These are phyloP conservation scores for Rhodotorula sp. DNA, from an alignment of 1,284 basidiomycete species.

Conservation along the genomic window DNA sequence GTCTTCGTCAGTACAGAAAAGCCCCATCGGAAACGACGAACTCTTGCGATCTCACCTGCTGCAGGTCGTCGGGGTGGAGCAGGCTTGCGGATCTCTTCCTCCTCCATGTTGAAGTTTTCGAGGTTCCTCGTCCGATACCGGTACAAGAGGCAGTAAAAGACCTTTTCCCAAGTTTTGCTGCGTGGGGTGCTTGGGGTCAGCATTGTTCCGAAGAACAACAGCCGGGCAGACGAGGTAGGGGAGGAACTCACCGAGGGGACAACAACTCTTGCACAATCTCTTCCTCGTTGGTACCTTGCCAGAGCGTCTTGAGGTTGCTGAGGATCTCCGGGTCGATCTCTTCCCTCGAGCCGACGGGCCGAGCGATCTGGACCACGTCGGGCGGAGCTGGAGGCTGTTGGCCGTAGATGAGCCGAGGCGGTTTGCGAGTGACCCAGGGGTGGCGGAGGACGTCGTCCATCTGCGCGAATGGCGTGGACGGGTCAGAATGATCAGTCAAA, in stretches of 20 bases:
- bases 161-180: slow-evolving; percentile 85
- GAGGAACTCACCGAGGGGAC: slow-evolving; percentile 50
- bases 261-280: slow-evolving; percentile 68
- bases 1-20: background rate
- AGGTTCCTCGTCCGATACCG: slow-evolving; percentile 71
- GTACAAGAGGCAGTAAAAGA: slow-evolving; percentile 79
- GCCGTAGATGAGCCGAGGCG: slow-evolving; percentile 56
- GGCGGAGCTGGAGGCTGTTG: slow-evolving; percentile 63
- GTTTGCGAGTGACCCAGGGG: slow-evolving; percentile 77
- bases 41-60: background rate
- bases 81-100: slow-evolving; percentile 52
- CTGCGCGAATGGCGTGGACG: slow-evolving; percentile 46
- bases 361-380: slow-evolving; percentile 65
- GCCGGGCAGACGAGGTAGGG: background rate
- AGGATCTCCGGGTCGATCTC: slow-evolving; percentile 87
- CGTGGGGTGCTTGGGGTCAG: slow-evolving; percentile 50
- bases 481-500: background rate
- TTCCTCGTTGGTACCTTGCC: slow-evolving; percentile 71
- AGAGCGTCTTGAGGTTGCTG: slow-evolving; percentile 83
- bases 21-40: background rate
- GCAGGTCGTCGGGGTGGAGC: background rate
- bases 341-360: slow-evolving; percentile 60
- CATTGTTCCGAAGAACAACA: background rate
- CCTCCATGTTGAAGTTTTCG: slow-evolving; percentile 63
- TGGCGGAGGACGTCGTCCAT: slow-evolving; percentile 82